Percentiles rank a stretch among this genome's conserved stretches.
Evolutionary conservation across 176 grass and related monocot species (phyloP).

Genomic region (Microstegium vimineum): DNA sequence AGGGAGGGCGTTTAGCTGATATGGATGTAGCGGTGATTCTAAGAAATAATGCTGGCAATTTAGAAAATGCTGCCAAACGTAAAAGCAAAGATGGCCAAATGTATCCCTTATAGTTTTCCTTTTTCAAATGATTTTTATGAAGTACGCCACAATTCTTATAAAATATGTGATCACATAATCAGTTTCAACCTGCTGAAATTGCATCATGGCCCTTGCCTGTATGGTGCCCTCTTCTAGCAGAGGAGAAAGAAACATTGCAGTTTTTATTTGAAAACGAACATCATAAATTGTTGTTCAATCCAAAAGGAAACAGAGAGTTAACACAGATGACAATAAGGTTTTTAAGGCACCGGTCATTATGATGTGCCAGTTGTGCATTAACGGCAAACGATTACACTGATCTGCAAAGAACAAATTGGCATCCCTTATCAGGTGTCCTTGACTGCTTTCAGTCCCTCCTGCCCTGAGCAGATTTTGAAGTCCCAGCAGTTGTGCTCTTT

Average conservation of each 20-base stretch:
- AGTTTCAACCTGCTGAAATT: neutral
- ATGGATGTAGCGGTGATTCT: too few species aligned
- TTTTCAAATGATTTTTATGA: too few species aligned
- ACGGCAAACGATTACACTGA: neutral
- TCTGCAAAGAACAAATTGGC: neutral
- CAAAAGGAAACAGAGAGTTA: neutral
- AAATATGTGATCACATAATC: neutral
- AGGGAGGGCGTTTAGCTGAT: too few species aligned
- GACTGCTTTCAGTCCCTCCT: neutral
- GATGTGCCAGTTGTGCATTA: neutral
- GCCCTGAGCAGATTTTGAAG: neutral
- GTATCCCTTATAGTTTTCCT: too few species aligned
- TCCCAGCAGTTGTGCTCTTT: neutral
- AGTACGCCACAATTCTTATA: neutral
- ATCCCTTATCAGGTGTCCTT: neutral
- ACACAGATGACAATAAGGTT: neutral
- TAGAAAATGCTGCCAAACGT: too few species aligned
- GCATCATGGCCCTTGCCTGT: too few species aligned
- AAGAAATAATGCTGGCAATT: too few species aligned
- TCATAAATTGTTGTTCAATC: neutral
- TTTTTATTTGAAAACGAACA: neutral
- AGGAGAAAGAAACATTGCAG: neutral
- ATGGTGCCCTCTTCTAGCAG: neutral
- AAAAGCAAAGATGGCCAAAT: too few species aligned
- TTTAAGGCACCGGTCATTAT: neutral